Evolutionary conservation across 1,284 basidiomycete genomes (phyloP), one percentile per base, ranked within the genome.

Genomic region (Vanrija humicola): DNA sequence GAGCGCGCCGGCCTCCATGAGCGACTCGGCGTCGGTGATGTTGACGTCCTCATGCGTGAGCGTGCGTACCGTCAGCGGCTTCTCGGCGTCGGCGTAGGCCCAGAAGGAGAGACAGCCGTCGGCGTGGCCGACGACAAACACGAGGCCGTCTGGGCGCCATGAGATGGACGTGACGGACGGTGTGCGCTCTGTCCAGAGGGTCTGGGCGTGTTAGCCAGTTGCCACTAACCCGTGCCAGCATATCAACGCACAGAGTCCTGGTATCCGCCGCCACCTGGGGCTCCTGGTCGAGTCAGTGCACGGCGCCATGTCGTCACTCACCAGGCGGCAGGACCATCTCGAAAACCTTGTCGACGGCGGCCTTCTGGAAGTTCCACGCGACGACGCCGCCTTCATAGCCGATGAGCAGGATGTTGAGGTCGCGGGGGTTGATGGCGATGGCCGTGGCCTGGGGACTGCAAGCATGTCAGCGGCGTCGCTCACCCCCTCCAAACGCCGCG

Each of bases 51-150:
- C 77, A 46, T 76, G 72, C 3, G 75, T 77, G 50, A 91, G 72
- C 0, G 89, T 91, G 44, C 88, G 81, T 8, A 92, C 88, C 62
- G 86, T 80, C 26, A 96, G 77, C 0, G 91, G 91, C 56, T 85
- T 84, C 60, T 88, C 86, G 63, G 88, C 83, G 60, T 95, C 89
- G 44, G 88, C 85, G 5, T 87, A 78, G 1, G 87, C 85, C 88
- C 91, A 95, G 72, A 95, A 90, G 5, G 88, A 84, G 46, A 97
- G 82, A 48, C 84, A 86, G 9, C 92, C 92, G 72, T 97, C 92
- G n/a, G 83, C 81, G 70, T 95, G 84, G 6, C 77, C 77, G 16
- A 75, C 76, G 12, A 73, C 79, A 56, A 81, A 80, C 16, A 77
- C 72, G 9, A 77, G 70, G 1, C 81, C 82, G 55, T 82, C 81